Conservation (phyloP, 2,329 filamentous ascomycete species). For the Chrysosporium keratinophilum region DNA sequence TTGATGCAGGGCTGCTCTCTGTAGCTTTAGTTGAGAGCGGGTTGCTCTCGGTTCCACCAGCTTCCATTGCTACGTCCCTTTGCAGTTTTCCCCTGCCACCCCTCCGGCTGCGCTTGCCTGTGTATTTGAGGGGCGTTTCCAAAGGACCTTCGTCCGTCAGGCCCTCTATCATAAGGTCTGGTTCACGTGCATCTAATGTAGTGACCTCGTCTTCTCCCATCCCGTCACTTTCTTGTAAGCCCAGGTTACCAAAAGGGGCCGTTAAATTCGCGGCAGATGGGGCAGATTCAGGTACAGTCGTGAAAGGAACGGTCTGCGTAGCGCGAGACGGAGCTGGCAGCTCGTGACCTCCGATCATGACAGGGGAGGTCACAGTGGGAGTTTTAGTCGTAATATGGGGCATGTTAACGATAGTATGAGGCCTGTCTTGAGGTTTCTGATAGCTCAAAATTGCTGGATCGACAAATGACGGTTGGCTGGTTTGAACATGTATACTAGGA, state of each 20-base stretch:
- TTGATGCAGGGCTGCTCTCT: constrained; percentile 38
- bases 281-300: constrained; percentile 14
- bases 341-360: constrained; percentile 25
- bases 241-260: constrained; percentile 38
- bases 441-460: constrained; percentile 76
- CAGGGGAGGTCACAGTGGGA: constrained; percentile 19
- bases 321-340: constrained; percentile 16
- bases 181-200: constrained; percentile 14
- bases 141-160: constrained; percentile 18
- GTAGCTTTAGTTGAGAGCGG: constrained; percentile 22
- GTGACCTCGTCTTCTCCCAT: constrained; percentile 13
- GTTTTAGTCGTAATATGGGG: constrained; percentile 10
- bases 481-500: constrained; percentile 17
- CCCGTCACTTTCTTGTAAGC: constrained; percentile 23
- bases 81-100: constrained; percentile 37
- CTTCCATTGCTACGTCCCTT: constrained; percentile 37
- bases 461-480: constrained; percentile 46
- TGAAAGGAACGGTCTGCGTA: constrained; percentile 13
- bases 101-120: constrained; percentile 37
- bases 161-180: constrained; percentile 17
- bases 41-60: constrained; percentile 23
- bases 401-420: not conserved
- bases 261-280: constrained; percentile 32
- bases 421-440: constrained; percentile 29
- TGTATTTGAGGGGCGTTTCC: constrained; percentile 22